phyloP scores from a whole-genome alignment of 2,329 filamentous ascomycete genomes.

The Microcyclospora tardicrescens region DNA sequence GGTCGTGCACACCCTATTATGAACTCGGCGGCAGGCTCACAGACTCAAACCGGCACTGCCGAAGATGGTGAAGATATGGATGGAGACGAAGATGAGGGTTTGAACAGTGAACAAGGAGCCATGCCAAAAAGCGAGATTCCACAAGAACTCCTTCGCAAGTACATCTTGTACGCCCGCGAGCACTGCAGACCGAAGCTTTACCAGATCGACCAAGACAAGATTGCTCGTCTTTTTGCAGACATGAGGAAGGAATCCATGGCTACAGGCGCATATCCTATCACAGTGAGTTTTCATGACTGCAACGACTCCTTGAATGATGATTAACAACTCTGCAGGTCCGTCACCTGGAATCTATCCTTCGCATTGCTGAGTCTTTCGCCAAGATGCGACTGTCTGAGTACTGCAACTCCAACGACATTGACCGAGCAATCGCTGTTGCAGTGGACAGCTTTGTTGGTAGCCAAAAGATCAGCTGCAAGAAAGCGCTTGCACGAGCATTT shows the following conservation, averaged over 20 bases:
- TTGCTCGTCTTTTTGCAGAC: constrained; percentile 84
- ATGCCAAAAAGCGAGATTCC: constrained; percentile 59
- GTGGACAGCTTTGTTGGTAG: constrained; percentile 92
- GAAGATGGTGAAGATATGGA: constrained; percentile 48
- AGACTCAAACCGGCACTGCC: constrained; percentile 27
- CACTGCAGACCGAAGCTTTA: constrained; percentile 85
- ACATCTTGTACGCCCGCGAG: constrained; percentile 89
- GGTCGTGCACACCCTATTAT: constrained; percentile 66
- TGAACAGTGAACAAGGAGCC: constrained; percentile 24
- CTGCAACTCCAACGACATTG: constrained; percentile 79
- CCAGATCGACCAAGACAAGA: constrained; percentile 95
- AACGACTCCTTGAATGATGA: constrained; percentile 9
- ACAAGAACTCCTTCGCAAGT: constrained; percentile 85
- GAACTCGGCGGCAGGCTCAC: constrained; percentile 21
- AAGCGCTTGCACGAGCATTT: constrained; percentile 84
- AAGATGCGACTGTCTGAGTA: constrained; percentile 98
- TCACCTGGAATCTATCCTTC: constrained; percentile 95
- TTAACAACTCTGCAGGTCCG: constrained; percentile 51
- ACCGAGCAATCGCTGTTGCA: constrained; percentile 91
- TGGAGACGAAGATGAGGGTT: constrained; percentile 37
- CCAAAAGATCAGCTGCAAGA: constrained; percentile 96
- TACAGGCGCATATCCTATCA: constrained; percentile 94
- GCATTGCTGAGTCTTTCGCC: constrained; percentile 85
- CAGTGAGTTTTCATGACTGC: constrained; percentile 47
- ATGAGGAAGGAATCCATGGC: constrained; percentile 89